Conservation (phyloP, 164 flowering plant species). For the Kingdonia uniflora region DNA sequence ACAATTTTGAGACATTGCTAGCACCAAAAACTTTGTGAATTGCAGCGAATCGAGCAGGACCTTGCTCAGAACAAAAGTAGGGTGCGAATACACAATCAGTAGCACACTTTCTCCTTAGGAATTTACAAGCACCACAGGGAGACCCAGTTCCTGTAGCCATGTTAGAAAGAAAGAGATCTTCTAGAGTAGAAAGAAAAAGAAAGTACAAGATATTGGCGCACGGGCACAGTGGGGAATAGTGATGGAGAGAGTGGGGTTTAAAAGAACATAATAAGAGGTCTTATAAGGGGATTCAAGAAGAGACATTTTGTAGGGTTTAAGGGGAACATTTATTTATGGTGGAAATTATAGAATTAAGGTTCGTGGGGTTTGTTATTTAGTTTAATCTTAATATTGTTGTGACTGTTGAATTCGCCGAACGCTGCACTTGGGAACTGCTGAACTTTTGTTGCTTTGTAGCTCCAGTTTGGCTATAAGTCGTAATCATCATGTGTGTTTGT, state of each 20-base stretch:
- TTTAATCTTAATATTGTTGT: neutral
- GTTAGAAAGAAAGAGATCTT: neutral
- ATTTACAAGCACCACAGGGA: slow-evolving; percentile 99
- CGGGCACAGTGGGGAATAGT: slow-evolving; percentile 50
- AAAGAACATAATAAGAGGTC: slow-evolving; percentile 15
- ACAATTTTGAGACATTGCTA: slow-evolving; percentile 81
- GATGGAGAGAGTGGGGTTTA: slow-evolving; percentile 14
- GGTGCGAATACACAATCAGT: slow-evolving; percentile 90
- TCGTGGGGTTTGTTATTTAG: slow-evolving; percentile 8
- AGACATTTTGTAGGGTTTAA: slow-evolving; percentile 58
- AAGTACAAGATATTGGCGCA: slow-evolving; percentile 19
- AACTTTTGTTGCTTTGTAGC: slow-evolving; percentile 20
- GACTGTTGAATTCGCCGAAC: slow-evolving; percentile 60
- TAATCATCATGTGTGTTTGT: neutral
- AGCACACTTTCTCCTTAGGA: slow-evolving; percentile 82
- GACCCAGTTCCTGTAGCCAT: slow-evolving; percentile 47
- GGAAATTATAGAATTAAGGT: slow-evolving; percentile 1
- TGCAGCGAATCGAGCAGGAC: slow-evolving; percentile 87
- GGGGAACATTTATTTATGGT: slow-evolving; percentile 58
- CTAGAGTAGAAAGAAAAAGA: neutral
- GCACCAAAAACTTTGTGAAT: slow-evolving; percentile 98
- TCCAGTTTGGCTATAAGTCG: neutral
- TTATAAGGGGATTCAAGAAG: slow-evolving; percentile 31
- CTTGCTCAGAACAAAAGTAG: slow-evolving; percentile 88
- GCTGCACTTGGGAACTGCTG: slow-evolving; percentile 76